Percentiles rank a stretch among this genome's conserved stretches.
phyloP scores from a whole-genome alignment of 768 basidiomycete species.

The Kwoniella sp. region DNA sequence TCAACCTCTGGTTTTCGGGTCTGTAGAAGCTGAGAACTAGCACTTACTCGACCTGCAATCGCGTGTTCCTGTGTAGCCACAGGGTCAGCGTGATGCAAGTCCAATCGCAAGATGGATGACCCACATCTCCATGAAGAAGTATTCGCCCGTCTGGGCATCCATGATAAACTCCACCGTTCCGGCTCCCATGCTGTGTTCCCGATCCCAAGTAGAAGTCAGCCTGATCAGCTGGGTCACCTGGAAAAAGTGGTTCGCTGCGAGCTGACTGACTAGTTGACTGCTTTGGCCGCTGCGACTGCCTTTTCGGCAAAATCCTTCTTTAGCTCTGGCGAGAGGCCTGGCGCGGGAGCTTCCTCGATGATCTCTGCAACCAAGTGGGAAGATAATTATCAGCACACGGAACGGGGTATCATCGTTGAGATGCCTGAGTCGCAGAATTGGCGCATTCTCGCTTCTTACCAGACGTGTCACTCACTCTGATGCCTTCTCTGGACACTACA shows the following conservation, averaged over 20 bases:
- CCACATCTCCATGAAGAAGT: constrained; percentile 96
- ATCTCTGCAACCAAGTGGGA: constrained; percentile 49
- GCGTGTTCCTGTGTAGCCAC: constrained; percentile 41
- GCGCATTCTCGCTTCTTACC: constrained; percentile 56
- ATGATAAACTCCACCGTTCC: constrained; percentile 77
- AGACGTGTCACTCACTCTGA: constrained; percentile 65
- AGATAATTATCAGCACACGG: not conserved
- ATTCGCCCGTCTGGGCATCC: constrained; percentile 81
- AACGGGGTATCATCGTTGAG: not conserved
- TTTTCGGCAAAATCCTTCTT: constrained; percentile 79
- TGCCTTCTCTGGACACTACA: constrained; percentile 89
- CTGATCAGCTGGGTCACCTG: not conserved
- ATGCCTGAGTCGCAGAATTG: no score
- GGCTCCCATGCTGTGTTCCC: constrained; percentile 29
- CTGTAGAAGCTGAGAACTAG: constrained; percentile 1
- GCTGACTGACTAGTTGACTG: constrained; percentile 68
- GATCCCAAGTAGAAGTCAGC: not conserved
- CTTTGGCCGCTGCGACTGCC: constrained; percentile 87
- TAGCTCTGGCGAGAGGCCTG: constrained; percentile 76
- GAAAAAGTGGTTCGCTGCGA: not conserved
- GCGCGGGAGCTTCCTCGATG: constrained; percentile 77
- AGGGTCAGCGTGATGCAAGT: not conserved
- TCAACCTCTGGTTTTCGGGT: not conserved
- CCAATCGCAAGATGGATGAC: constrained; percentile 34
- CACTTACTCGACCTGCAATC: constrained; percentile 49